Conservation (phyloP, 139 green algal species). For the Desmodesmus armatus region DNA sequence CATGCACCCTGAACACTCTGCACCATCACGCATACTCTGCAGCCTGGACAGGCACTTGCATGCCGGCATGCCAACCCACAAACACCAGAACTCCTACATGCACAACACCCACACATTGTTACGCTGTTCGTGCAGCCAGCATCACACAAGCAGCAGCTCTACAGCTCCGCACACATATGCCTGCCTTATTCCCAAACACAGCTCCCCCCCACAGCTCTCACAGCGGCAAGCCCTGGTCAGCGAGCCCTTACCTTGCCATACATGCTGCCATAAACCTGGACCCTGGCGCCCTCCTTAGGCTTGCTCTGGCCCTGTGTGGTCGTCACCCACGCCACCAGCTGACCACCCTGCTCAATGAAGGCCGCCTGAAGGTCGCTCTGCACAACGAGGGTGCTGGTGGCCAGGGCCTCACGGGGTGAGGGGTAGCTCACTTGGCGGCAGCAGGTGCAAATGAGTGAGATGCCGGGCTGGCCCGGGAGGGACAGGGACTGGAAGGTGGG, state of each 20-base stretch:
- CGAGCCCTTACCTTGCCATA: slow-evolving; percentile 25
- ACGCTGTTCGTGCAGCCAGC: too few species aligned
- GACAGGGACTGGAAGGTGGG: slow-evolving; percentile 6
- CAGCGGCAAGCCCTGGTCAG: too few species aligned
- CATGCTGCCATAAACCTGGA: slow-evolving; percentile 26
- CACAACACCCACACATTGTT: too few species aligned
- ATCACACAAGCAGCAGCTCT: too few species aligned
- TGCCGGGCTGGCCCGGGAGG: slow-evolving; percentile 2
- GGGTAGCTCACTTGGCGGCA: slow-evolving; percentile 8
- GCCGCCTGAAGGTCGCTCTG: slow-evolving; percentile 32
- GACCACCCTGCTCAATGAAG: neutral
- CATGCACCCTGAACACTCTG: too few species aligned
- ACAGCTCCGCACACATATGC: too few species aligned
- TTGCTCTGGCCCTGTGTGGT: slow-evolving; percentile 10
- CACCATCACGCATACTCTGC: too few species aligned
- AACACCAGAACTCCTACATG: too few species aligned
- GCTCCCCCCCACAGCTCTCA: too few species aligned
- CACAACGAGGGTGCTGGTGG: slow-evolving; percentile 10
- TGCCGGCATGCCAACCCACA: too few species aligned
- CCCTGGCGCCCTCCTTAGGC: slow-evolving; percentile 3
- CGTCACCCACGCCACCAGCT: slow-evolving; percentile 22
- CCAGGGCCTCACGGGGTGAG: neutral
- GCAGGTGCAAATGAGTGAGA: slow-evolving; percentile 29
- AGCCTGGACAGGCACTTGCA: too few species aligned
- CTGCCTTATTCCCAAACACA: too few species aligned